Base-by-base conservation (phyloP, 805 yeast species). In the Komagataella pastoris region DNA sequence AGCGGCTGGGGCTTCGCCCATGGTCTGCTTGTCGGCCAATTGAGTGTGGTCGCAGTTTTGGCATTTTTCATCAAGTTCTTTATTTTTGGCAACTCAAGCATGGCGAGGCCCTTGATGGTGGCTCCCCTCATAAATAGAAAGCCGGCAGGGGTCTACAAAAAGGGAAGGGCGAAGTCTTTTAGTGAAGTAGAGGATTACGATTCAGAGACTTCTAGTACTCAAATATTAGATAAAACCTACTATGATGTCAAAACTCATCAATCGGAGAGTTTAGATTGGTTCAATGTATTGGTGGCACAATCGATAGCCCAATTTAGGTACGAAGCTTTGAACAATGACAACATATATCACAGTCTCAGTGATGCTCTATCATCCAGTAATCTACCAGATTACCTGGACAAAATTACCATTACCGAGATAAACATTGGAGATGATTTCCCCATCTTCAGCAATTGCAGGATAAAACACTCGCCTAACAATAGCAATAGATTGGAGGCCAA, bases 341-440 rank as follows among this genome's bases (percentile, higher is more conserved):
- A 88, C 62, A 85, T 93, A 23, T 81, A 90, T 54, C 83, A 85
- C 56, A 81, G 89, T 1, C 70, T 93, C 49, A 82, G 87, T 59
- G 80, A 76, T 50, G 79, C 87, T 50, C 70, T 91, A 47, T 70
- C 74, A 49, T 69, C 74, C 17, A 79, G 83, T 56, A 78, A 78
- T 19, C 65, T 87, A 21, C 96, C 97, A 1, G 90, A 84, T 52
- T 91, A 83, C 64, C 65, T 93, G 49, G 97, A 84, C 61, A 75
- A 77, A 21, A 81, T 93, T 46, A 77, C 76, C 54, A 79, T 93
- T 49, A 85, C 90, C 1, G 97, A 91, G 60, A 80, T 93, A 23
- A 91, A 89, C 59, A 83, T 93, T 53, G 99, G 99, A 40, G 87
- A 88, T 62, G 97, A 90, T 65, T 93, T 83, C 63, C 99, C 99